phyloP scores from a whole-genome alignment of 768 basidiomycete species.

The Lactifluus piperatus region DNA sequence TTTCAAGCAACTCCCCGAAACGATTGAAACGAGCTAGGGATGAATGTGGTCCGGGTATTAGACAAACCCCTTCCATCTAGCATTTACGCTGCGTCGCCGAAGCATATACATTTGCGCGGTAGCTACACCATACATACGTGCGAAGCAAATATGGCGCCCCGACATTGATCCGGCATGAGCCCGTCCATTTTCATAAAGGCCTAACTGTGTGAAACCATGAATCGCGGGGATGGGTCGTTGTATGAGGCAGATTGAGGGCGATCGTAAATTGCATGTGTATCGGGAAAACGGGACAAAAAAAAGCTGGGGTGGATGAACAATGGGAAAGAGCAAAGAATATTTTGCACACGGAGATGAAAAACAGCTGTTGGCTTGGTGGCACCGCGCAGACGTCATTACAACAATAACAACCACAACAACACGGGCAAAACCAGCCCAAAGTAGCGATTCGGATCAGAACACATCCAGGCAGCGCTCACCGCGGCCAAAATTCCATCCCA shows the following conservation, averaged over 20 bases:
- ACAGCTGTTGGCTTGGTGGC: background rate
- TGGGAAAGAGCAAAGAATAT: conserved; percentile 1
- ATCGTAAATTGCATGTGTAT: conserved; percentile 7
- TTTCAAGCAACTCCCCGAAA: conserved; percentile 30
- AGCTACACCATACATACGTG: conserved; percentile 19
- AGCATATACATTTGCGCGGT: conserved; percentile 19
- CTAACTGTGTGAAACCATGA: background rate
- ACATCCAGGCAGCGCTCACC: conserved; percentile 34
- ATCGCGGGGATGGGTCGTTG: conserved; percentile 8
- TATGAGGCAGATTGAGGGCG: background rate
- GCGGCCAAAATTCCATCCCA: conserved; percentile 68
- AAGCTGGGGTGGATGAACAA: background rate
- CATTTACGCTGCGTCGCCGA: conserved; percentile 15
- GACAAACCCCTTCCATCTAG: background rate
- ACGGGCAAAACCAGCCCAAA: background rate
- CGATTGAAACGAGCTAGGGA: background rate
- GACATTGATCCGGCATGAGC: conserved; percentile 9
- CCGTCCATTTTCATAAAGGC: background rate
- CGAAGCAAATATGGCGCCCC: conserved; percentile 10
- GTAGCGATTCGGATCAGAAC: background rate
- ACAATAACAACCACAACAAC: background rate
- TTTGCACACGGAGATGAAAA: conserved; percentile 14
- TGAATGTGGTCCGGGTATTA: background rate
- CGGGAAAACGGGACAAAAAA: background rate
- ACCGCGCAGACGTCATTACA: background rate